These are phyloP conservation scores for Carex sylvatica DNA, from an alignment of 202 grass and related monocot genomes.

Conservation along the genomic window DNA sequence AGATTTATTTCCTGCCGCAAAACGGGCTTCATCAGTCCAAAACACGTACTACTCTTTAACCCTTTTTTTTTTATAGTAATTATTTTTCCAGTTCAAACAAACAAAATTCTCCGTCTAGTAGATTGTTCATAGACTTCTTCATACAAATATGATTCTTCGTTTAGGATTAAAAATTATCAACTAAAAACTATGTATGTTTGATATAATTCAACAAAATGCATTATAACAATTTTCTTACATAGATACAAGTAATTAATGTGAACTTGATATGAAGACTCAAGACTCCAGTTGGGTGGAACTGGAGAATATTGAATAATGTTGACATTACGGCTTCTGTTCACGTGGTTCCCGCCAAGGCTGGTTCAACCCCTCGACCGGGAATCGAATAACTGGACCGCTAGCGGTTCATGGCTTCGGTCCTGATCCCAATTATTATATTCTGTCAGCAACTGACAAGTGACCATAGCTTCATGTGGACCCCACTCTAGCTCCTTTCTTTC, in stretches of 20 bases:
- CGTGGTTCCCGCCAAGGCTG: slow-evolving; percentile 27
- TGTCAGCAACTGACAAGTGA: slow-evolving; percentile 27
- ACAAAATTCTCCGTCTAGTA: neutral
- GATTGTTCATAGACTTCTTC: neutral
- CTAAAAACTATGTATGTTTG: neutral
- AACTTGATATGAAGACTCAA: neutral
- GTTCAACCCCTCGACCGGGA: neutral
- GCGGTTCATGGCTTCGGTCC: neutral
- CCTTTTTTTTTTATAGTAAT: neutral
- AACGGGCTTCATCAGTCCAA: neutral
- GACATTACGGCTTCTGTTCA: slow-evolving; percentile 12
- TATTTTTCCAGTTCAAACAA: neutral
- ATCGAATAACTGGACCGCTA: neutral
- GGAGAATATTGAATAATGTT: neutral
- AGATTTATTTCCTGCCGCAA: neutral
- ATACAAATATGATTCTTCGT: neutral
- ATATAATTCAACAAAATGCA: neutral
- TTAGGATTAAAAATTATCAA: neutral
- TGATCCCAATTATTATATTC: slow-evolving; percentile 28
- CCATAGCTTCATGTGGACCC: slow-evolving; percentile 19
- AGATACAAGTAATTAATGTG: neutral
- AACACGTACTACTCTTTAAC: neutral
- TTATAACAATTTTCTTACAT: neutral
- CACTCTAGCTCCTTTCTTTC: slow-evolving; percentile 13
- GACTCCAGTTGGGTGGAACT: neutral